These are phyloP conservation scores for Neodidymelliopsis sp. DNA, from an alignment of 2,329 filamentous ascomycete genomes.

Conservation along the genomic window DNA sequence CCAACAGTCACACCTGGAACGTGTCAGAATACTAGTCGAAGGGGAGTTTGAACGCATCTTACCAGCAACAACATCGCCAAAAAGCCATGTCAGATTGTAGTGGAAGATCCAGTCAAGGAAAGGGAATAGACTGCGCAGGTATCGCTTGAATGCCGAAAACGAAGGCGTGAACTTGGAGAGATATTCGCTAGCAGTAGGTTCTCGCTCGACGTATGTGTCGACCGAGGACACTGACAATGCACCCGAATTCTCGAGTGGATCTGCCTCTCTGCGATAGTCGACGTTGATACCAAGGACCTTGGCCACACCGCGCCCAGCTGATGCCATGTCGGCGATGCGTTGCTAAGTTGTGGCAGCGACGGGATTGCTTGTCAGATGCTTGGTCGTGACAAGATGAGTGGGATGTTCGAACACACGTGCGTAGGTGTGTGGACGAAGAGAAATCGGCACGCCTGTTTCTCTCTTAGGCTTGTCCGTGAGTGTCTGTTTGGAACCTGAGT, in stretches of 20 bases:
- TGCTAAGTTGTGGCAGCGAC: constrained; percentile 46
- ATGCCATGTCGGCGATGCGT: constrained; percentile 44
- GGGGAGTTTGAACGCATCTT: constrained; percentile 37
- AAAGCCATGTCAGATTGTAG: constrained; percentile 90
- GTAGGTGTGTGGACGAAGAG: not conserved
- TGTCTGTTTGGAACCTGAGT: not conserved
- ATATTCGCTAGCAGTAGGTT: constrained; percentile 79
- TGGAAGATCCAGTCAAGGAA: constrained; percentile 87
- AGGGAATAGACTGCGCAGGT: constrained; percentile 79
- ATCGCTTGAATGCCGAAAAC: constrained; percentile 61
- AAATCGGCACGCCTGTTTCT: not conserved
- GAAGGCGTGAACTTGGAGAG: constrained; percentile 70
- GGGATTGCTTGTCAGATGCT: constrained; percentile 25
- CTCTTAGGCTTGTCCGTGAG: not conserved
- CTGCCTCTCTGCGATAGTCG: constrained; percentile 70
- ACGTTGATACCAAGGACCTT: constrained; percentile 85
- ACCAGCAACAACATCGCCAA: constrained; percentile 89
- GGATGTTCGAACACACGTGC: not conserved
- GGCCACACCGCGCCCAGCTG: constrained; percentile 76
- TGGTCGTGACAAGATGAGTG: constrained; percentile 2
- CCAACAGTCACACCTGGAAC: constrained; percentile 71
- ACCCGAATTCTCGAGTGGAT: constrained; percentile 63
- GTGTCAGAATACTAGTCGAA: not conserved
- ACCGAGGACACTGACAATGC: constrained; percentile 82
- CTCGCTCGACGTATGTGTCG: constrained; percentile 72